phyloP scores from a whole-genome alignment of 306 rosid species.

The Prosopis cineraria region DNA sequence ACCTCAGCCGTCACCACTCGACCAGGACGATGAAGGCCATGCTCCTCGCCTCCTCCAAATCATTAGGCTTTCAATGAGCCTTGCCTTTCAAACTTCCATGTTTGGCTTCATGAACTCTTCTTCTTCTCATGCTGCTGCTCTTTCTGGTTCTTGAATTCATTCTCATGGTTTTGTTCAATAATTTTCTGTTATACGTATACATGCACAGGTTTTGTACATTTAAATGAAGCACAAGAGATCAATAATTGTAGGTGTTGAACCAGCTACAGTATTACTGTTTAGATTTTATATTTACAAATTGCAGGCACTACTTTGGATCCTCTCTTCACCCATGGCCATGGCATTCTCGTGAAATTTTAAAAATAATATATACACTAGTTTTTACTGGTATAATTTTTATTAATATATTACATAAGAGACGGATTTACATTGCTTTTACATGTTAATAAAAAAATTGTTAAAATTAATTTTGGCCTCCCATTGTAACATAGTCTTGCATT shows the following conservation, averaged over 20 bases:
- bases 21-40: conserved; percentile 38
- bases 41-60: conserved; percentile 49
- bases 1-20: neutral
- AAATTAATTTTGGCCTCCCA: too few relatives aligned
- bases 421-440: too few relatives aligned
- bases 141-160: conserved; percentile 39
- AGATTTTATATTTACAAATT: neutral
- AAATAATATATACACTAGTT: too few relatives aligned
- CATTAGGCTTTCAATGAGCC: conserved; percentile 50
- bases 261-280: neutral
- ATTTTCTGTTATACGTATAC: neutral
- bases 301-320: neutral
- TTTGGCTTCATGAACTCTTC: conserved; percentile 46
- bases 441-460: too few relatives aligned
- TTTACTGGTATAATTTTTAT: too few relatives aligned
- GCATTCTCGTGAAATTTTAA: neutral
- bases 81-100: conserved; percentile 49
- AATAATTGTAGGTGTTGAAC: neutral
- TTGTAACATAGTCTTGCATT: too few relatives aligned
- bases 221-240: neutral
- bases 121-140: neutral
- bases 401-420: too few relatives aligned
- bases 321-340: neutral
- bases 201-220: neutral
- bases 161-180: neutral